A percentile compares a stretch with the other conserved stretches of the same genome.
Conservation (phyloP, 2,329 filamentous ascomycete species). For the Hirsutella rhossiliensis region DNA sequence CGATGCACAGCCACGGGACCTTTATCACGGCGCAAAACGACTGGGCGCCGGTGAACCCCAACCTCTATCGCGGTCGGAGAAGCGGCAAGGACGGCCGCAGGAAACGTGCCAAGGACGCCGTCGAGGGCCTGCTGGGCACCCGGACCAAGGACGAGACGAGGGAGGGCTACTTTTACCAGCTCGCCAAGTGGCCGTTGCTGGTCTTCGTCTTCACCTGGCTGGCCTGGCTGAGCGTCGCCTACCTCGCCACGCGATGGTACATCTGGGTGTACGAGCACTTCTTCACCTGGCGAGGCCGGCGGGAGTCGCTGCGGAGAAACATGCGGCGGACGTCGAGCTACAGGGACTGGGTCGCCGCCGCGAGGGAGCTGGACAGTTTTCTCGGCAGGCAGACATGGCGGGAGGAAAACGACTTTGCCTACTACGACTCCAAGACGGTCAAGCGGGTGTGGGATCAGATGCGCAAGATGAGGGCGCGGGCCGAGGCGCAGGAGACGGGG, state of each 20-base stretch:
- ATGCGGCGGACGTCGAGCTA: slow-evolving; percentile 66
- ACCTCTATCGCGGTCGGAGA: slow-evolving; percentile 34
- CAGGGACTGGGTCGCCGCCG: slow-evolving; percentile 69
- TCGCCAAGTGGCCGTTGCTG: slow-evolving; percentile 88
- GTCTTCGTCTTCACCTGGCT: slow-evolving; percentile 74
- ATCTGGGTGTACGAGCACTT: slow-evolving; percentile 88
- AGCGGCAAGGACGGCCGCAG: slow-evolving; percentile 19
- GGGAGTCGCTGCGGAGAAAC: slow-evolving; percentile 57
- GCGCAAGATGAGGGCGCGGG: slow-evolving; percentile 46
- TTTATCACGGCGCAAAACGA: slow-evolving; percentile 90
- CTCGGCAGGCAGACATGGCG: slow-evolving; percentile 75
- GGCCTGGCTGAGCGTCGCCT: slow-evolving; percentile 54
- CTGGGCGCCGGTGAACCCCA: slow-evolving; percentile 81
- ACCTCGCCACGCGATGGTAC: slow-evolving; percentile 75
- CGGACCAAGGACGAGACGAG: slow-evolving; percentile 81
- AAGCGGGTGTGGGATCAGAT: slow-evolving; percentile 67
- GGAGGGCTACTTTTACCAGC: slow-evolving; percentile 79
- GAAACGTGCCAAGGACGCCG: slow-evolving; percentile 24
- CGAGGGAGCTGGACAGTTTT: slow-evolving; percentile 66
- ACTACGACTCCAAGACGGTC: slow-evolving; percentile 85
- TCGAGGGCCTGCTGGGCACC: slow-evolving; percentile 32
- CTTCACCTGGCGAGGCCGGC: slow-evolving; percentile 74
- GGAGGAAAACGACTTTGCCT: slow-evolving; percentile 61
- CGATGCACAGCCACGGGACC: slow-evolving; percentile 23
- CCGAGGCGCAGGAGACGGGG: slow-evolving; percentile 38